Percentiles rank a stretch among this genome's conserved stretches.
These are phyloP conservation scores for Geotrichum candidum DNA, from an alignment of 1,139 yeast species.

Conservation along the genomic window DNA sequence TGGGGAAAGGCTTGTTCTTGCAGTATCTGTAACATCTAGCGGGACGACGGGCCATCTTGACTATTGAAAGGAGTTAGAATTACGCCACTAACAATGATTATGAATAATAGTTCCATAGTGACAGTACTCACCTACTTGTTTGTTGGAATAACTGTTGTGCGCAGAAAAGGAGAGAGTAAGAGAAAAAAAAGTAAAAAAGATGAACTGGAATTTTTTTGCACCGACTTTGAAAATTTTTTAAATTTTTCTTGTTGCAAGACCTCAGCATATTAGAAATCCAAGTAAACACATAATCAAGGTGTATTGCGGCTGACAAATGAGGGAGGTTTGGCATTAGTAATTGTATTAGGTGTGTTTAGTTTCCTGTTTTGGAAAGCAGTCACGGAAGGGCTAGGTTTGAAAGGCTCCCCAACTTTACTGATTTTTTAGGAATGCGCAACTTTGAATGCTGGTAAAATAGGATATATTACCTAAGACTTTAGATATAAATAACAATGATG, in stretches of 20 bases:
- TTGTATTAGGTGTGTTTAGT: not conserved
- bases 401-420: not conserved
- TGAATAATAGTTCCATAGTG: not conserved
- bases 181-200: slow-evolving; percentile 3
- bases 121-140: slow-evolving; percentile 6
- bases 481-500: not conserved
- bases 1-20: slow-evolving; percentile 99
- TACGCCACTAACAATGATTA: not conserved
- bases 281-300: not conserved
- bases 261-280: not conserved
- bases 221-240: slow-evolving; percentile 4
- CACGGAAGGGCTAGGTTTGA: not conserved
- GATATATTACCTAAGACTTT: not conserved
- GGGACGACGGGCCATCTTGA: slow-evolving; percentile 99
- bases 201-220: slow-evolving; percentile 1
- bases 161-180: not conserved
- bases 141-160: slow-evolving; percentile 1
- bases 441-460: not conserved
- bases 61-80: not conserved
- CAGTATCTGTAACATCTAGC: slow-evolving; percentile 99
- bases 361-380: slow-evolving; percentile 2
- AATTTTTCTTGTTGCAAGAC: not conserved
- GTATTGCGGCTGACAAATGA: not conserved
- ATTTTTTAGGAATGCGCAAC: not conserved
- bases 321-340: not conserved